Evolutionary conservation across 768 basidiomycete species (phyloP).

Genomic region (Mycena filopes): DNA sequence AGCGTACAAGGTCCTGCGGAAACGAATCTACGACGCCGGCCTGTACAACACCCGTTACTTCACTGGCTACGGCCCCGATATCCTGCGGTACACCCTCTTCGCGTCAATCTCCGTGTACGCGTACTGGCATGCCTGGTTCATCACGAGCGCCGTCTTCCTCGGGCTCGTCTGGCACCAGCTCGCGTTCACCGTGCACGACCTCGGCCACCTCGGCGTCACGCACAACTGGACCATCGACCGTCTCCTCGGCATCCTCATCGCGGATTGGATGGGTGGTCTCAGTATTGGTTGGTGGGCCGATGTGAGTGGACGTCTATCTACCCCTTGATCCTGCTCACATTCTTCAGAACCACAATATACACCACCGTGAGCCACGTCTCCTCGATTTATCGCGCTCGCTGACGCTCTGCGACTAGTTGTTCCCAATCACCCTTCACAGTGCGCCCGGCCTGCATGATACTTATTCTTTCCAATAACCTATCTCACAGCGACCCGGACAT

Average conservation of each 20-base stretch:
- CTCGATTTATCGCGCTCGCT: slow-evolving; percentile 19
- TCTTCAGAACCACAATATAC: slow-evolving; percentile 89
- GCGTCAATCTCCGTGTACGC: slow-evolving; percentile 66
- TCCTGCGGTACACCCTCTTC: slow-evolving; percentile 79
- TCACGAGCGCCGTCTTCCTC: slow-evolving; percentile 81
- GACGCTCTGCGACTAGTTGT: slow-evolving; percentile 72
- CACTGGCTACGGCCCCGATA: slow-evolving; percentile 89
- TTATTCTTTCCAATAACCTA: slow-evolving; percentile 1
- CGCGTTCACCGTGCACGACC: slow-evolving; percentile 91
- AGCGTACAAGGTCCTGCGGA: slow-evolving; percentile 85
- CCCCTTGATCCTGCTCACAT: slow-evolving; percentile 11
- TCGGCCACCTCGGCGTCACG: slow-evolving; percentile 94
- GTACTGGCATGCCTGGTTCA: slow-evolving; percentile 73
- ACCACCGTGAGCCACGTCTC: slow-evolving; percentile 78
- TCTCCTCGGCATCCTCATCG: slow-evolving; percentile 79
- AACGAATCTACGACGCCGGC: slow-evolving; percentile 78
- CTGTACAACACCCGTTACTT: slow-evolving; percentile 88
- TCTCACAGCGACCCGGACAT: slow-evolving; percentile 80
- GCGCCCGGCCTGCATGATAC: no score
- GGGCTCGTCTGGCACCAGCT: slow-evolving; percentile 97
- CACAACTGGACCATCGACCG: slow-evolving; percentile 88
- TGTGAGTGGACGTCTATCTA: slow-evolving; percentile 62
- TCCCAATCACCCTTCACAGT: slow-evolving; percentile 98
- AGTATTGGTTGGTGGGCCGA: slow-evolving; percentile 99
- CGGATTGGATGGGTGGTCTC: slow-evolving; percentile 90